Percentiles rank a stretch among this genome's conserved stretches.
These are phyloP conservation scores for Aspergillus sp. DNA, from an alignment of 2,329 filamentous ascomycete genomes.

Conservation along the genomic window DNA sequence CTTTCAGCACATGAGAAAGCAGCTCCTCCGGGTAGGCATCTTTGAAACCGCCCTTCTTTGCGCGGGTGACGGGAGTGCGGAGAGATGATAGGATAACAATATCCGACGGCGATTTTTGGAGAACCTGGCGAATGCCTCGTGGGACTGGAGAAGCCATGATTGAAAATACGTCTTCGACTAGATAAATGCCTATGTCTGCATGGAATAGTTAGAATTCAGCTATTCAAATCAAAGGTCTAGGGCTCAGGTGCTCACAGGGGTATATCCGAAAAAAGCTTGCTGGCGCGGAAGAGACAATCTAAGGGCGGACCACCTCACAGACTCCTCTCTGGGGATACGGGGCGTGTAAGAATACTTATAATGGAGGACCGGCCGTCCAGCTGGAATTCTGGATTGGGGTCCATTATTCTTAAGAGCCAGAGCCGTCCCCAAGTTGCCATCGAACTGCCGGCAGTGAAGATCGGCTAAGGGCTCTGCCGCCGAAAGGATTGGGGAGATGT, in stretches of 20 bases:
- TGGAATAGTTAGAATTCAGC: neutral
- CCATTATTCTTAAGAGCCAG: slow-evolving; percentile 17
- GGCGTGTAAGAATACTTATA: slow-evolving; percentile 24
- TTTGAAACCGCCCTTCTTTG: slow-evolving; percentile 79
- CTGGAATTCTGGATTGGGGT: slow-evolving; percentile 30
- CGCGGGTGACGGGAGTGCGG: slow-evolving; percentile 80
- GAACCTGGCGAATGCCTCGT: slow-evolving; percentile 71
- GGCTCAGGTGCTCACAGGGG: neutral
- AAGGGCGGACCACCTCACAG: neutral
- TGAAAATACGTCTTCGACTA: neutral
- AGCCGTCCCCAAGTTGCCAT: slow-evolving; percentile 21
- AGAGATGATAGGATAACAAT: slow-evolving; percentile 88
- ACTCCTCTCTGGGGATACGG: neutral
- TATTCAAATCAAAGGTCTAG: neutral
- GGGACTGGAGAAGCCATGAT: slow-evolving; percentile 52
- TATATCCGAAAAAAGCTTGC: neutral
- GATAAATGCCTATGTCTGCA: neutral
- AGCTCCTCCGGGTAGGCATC: slow-evolving; percentile 91
- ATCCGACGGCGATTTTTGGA: slow-evolving; percentile 76
- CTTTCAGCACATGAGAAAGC: slow-evolving; percentile 62
- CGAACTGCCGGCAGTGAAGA: slow-evolving; percentile 32
- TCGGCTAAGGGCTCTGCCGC: slow-evolving; percentile 41
- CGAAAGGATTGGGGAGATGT: slow-evolving; percentile 21
- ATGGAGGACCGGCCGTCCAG: slow-evolving; percentile 40
- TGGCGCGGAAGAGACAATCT: neutral